Evolutionary conservation across 2,329 filamentous ascomycete species (phyloP), one percentile per base, ranked within the genome.

Genomic region (Keithomyces neogunnii): DNA sequence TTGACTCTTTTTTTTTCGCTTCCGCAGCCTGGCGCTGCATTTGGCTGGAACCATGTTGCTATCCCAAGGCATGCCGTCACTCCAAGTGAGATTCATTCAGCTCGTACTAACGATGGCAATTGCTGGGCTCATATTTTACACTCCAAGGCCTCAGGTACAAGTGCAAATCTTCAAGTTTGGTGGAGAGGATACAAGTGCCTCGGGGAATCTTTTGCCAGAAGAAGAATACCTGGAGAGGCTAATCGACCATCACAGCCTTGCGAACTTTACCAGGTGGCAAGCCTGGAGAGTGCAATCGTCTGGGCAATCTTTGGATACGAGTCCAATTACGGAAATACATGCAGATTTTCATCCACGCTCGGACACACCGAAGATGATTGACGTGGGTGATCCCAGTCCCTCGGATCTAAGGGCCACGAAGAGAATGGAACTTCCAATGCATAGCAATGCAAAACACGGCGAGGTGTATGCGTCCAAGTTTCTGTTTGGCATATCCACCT

Each of bases 401-500:
- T 50, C 59, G 0, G 57, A 62, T 33, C 26, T 68, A 26, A 59
- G 64, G 13, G 63, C 63, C 10, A 56, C 60, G 19, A 60, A 62
- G 50, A 54, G 62, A 39, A 54, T 73, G 29, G 60, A 60, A 13
- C 57, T 75, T 43, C 62, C 69, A 3, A 57, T 70, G 10, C 59
- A 63, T 4, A 52, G 52, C 30, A 66, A 67, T 11, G 55, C 61
- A 4, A 58, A 54, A 4, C 61, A 66, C 3, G 63, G 61, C 13
- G 60, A 65, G 33, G 54, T 70, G 3, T 67, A 75, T 47, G 71
- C 67, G 0, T 71, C 73, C 0, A 58, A 64, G 2, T 68, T 71
- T 47, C 53, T 75, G 2, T 73, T 76, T 49, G 72, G 69, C 42
- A 58, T 76, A 30, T 70, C 71, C 2, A 73, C 73, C 0, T 73